Evolutionary conservation across 257 asterid genomes (phyloP), one percentile per base, ranked within the genome.

Genomic region (Echium plantagineum): DNA sequence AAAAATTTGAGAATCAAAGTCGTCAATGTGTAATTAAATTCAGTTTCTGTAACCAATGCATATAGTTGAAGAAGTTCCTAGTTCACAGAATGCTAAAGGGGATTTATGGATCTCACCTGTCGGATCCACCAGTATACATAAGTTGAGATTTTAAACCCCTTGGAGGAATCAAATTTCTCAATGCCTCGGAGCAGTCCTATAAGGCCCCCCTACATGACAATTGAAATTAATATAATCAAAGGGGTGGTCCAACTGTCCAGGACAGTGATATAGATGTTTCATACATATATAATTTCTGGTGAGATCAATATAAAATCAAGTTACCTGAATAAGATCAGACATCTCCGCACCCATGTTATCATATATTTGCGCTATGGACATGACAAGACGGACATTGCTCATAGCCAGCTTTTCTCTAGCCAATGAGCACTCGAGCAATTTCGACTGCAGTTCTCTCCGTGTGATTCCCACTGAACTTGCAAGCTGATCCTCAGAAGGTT

Each of bases 51-150:
- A 21, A 15, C 7, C 18, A 55, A 52, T 17, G 35, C 38, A 18
- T 1, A 22, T 7, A 16, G 15, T 55, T 2, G 20, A 24, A 22
- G n/a, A 20, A n/a, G 48, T 59, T 20, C 22, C 1, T 15, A 24
- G 15, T 6, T 2, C 28, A 16, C 16, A n/a, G 6, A 62, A 31
- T 24, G 16, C 22, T 17, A 21, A 9, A 63, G 38, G 9, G 21
- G 21, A 46, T 32, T 21, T 7, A 53, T 59, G 5, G 55, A 63
- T 20, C 69, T 22, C 66, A 90, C 96, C 96, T 85, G 97, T 47
- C 97, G 87, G 65, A 91, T 91, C 97, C 97, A 91, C 98, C 98
- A 91, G 66, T 88, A 91, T 58, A 91, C 98, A 62, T 91, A 91
- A 49, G 98, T 91, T 16, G 98, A 91, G 66, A 91, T 85, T 86